Conservation (phyloP, 2,329 filamentous ascomycete species). For the Trichoderma sp. region DNA sequence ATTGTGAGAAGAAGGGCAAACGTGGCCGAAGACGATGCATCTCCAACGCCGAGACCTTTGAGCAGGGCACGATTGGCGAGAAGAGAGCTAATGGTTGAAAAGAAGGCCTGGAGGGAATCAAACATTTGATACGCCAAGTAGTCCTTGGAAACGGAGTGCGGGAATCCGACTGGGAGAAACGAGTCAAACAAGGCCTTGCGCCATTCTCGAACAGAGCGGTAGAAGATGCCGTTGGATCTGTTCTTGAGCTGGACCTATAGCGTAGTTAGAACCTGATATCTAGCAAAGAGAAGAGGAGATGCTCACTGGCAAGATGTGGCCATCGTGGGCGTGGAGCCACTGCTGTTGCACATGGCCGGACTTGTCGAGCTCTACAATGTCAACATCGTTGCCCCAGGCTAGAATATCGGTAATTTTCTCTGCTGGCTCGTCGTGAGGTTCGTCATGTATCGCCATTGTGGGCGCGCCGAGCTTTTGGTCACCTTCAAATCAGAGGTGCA, state of each 20-base stretch:
- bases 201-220: conserved; percentile 34
- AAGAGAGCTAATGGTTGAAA: conserved; percentile 75
- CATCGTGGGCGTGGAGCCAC: conserved; percentile 35
- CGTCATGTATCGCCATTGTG: background rate
- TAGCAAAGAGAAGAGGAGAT: background rate
- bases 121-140: conserved; percentile 71
- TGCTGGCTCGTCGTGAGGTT: background rate
- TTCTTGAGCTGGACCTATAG: conserved; percentile 27
- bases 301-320: conserved; percentile 30
- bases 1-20: conserved; percentile 79
- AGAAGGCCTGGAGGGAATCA: conserved; percentile 82
- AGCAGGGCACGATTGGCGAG: conserved; percentile 81
- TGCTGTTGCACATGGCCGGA: conserved; percentile 36
- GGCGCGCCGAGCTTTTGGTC: background rate
- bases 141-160: conserved; percentile 79
- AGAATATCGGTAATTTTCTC: conserved; percentile 21
- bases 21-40: conserved; percentile 75
- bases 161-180: conserved; percentile 86
- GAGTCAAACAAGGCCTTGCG: conserved; percentile 56
- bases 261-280: background rate
- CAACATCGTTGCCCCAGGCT: conserved; percentile 28
- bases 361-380: conserved; percentile 40
- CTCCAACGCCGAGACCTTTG: conserved; percentile 76
- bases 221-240: conserved; percentile 28
- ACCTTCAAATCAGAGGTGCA: background rate